phyloP scores from a whole-genome alignment of 257 asterid genomes.

The Penstemon newberryi region DNA sequence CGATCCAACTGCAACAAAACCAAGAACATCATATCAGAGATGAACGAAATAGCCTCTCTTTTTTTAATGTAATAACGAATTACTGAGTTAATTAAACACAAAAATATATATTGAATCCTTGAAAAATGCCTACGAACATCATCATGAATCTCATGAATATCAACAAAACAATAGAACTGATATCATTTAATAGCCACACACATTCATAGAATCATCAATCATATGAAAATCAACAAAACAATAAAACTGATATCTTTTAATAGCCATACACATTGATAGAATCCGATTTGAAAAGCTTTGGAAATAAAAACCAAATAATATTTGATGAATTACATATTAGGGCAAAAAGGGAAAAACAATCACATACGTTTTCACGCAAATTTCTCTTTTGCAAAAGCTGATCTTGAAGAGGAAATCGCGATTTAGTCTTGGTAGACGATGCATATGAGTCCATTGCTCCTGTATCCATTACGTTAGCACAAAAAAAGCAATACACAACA shows the following conservation, averaged over 20 bases:
- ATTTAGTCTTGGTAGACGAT: constrained; percentile 49
- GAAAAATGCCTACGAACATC: background rate
- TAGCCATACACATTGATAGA: no score
- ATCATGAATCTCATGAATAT: background rate
- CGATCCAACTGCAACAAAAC: constrained; percentile 72
- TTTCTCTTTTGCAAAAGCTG: constrained; percentile 55
- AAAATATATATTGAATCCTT: no score
- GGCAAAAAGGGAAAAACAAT: background rate
- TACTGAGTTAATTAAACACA: no score
- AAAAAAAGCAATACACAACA: background rate
- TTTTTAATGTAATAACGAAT: no score
- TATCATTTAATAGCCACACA: background rate
- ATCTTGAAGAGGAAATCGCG: constrained; percentile 83
- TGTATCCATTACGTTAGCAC: constrained; percentile 73
- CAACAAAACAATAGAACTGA: background rate
- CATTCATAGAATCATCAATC: background rate
- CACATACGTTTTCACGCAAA: constrained; percentile 71
- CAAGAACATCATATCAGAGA: background rate
- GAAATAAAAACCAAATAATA: no score
- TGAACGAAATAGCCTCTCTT: background rate
- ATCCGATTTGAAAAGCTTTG: no score
- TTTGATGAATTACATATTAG: background rate
- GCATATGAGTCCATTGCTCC: constrained; percentile 54
- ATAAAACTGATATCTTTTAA: no score
- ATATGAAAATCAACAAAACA: no score